phyloP scores from a whole-genome alignment of 202 grass and related monocot species.

The Alloteropsis angusta region DNA sequence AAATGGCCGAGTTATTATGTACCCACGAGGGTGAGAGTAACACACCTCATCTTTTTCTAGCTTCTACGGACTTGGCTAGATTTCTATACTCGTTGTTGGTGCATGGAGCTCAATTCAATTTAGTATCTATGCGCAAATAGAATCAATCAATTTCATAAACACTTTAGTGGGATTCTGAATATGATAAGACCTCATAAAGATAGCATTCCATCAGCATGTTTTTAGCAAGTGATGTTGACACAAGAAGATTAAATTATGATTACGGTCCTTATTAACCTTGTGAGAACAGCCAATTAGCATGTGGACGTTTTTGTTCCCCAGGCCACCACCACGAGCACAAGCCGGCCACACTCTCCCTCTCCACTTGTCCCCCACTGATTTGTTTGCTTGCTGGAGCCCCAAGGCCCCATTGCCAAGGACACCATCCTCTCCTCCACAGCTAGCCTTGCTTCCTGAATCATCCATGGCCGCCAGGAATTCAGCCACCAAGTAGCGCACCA shows the following conservation, averaged over 20 bases:
- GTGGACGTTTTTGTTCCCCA: background rate
- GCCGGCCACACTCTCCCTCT: constrained; percentile 14
- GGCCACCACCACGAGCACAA: constrained; percentile 15
- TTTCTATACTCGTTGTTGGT: too few species aligned
- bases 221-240: background rate
- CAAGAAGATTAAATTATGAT: background rate
- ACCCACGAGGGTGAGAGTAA: too few species aligned
- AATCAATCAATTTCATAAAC: background rate
- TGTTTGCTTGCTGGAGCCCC: background rate
- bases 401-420: background rate
- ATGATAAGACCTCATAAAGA: background rate
- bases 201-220: background rate
- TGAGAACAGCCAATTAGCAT: background rate
- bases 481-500: background rate
- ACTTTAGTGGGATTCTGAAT: background rate
- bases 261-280: background rate
- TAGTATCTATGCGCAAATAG: too few species aligned
- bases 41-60: too few species aligned
- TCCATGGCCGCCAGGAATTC: constrained; percentile 9
- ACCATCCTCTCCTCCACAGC: background rate
- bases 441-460: constrained; percentile 14
- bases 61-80: too few species aligned
- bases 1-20: background rate
- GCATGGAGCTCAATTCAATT: too few species aligned
- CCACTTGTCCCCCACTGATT: background rate